phyloP scores from a whole-genome alignment of 495 filamentous ascomycete genomes.

The Bathelium albidoporum region DNA sequence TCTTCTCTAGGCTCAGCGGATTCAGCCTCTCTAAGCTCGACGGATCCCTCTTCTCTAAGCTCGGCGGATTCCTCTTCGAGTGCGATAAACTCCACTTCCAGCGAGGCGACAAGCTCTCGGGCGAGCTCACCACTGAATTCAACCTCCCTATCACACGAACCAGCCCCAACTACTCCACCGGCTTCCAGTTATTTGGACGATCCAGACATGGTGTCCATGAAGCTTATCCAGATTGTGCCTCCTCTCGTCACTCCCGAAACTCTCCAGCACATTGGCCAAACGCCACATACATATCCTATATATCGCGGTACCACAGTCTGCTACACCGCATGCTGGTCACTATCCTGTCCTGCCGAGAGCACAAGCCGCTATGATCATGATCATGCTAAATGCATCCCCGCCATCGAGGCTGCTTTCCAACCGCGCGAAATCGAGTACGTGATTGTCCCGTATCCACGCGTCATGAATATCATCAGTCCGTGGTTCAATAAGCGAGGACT shows the following conservation, averaged over 20 bases:
- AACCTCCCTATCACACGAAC: neutral
- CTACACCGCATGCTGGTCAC: neutral
- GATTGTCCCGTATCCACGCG: neutral
- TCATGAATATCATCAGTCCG: neutral
- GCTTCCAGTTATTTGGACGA: neutral
- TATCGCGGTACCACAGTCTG: neutral
- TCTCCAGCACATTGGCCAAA: neutral
- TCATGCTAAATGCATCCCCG: neutral
- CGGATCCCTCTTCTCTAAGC: neutral
- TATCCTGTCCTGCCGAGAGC: neutral
- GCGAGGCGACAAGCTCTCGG: neutral
- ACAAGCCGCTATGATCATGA: neutral
- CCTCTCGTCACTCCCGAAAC: slow-evolving; percentile 2
- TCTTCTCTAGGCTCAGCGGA: neutral
- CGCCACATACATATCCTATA: neutral
- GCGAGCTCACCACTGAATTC: neutral
- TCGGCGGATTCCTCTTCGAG: neutral
- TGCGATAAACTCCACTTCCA: neutral
- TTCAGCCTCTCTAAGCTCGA: too few relatives aligned
- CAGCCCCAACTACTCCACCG: neutral
- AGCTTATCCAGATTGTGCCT: neutral
- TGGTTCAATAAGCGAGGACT: neutral
- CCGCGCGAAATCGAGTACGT: neutral
- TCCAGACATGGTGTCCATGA: neutral
- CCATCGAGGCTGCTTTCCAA: neutral